Conservation (phyloP, 1,139 yeast genomes). For the Pneumocystis wakefieldiae region DNA sequence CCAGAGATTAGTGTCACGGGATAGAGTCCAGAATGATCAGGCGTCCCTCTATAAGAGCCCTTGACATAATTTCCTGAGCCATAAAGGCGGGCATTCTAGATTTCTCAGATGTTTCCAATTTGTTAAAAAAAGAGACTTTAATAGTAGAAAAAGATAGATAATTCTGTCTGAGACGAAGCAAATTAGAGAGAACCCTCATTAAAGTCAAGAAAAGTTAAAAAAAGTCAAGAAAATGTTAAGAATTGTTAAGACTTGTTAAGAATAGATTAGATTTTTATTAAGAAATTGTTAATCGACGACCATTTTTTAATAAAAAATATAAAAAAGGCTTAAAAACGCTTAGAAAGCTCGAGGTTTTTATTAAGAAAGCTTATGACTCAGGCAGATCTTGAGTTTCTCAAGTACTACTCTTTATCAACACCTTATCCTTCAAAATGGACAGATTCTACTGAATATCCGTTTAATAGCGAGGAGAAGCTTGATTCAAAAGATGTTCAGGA, state of each 20-base stretch:
- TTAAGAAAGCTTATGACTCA: neutral
- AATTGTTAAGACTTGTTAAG: too few relatives aligned
- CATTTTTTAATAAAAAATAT: too few relatives aligned
- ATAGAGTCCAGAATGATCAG: slow-evolving; percentile 37
- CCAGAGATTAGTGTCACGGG: slow-evolving; percentile 95
- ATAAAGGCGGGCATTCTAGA: neutral
- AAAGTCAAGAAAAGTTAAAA: too few relatives aligned
- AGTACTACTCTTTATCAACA: neutral
- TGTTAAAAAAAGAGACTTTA: neutral
- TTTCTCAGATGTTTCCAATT: neutral
- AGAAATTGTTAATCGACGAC: too few relatives aligned
- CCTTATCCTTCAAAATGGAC: neutral
- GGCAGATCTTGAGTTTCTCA: neutral
- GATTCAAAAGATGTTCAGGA: neutral
- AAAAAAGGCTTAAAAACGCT: neutral
- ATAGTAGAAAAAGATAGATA: neutral
- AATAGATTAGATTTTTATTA: too few relatives aligned
- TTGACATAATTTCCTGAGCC: neutral
- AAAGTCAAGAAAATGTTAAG: too few relatives aligned
- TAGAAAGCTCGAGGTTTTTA: neutral
- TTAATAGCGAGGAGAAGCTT: neutral
- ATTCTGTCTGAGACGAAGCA: neutral
- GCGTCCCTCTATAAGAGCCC: neutral
- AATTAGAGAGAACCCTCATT: too few relatives aligned
- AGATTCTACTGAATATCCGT: neutral